Conservation (phyloP, 2,329 filamentous ascomycete species). For the Monosporascus ibericus region DNA sequence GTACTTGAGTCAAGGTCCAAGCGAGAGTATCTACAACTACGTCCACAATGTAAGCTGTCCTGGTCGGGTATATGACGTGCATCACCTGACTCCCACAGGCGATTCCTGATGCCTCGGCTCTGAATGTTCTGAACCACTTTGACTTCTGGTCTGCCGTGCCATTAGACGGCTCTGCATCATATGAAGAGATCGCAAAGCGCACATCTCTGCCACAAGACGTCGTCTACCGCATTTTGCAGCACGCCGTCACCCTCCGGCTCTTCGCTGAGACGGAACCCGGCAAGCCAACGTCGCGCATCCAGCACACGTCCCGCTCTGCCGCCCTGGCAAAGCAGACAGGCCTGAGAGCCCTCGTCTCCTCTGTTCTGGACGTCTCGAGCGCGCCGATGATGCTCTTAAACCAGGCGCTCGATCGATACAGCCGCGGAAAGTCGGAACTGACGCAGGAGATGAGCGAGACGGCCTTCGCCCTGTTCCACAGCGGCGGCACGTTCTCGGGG, state of each 20-base stretch:
- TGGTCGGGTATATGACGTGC: neutral
- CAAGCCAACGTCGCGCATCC: slow-evolving; percentile 19
- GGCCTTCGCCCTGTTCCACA: slow-evolving; percentile 30
- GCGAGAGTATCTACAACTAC: slow-evolving; percentile 43
- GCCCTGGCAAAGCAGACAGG: slow-evolving; percentile 27
- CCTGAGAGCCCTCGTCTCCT: slow-evolving; percentile 30
- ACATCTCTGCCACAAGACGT: slow-evolving; percentile 32
- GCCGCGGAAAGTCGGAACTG: slow-evolving; percentile 23
- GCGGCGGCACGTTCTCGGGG: slow-evolving; percentile 22
- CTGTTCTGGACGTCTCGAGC: slow-evolving; percentile 31
- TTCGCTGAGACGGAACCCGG: slow-evolving; percentile 26
- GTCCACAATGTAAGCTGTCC: slow-evolving; percentile 29
- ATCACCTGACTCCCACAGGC: slow-evolving; percentile 21
- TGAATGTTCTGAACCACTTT: slow-evolving; percentile 46
- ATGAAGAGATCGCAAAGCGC: slow-evolving; percentile 31
- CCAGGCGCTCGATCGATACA: slow-evolving; percentile 26
- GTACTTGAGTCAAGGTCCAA: slow-evolving; percentile 40
- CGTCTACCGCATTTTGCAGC: slow-evolving; percentile 31
- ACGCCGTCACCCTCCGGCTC: slow-evolving; percentile 32
- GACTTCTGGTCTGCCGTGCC: slow-evolving; percentile 47
- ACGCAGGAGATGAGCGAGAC: slow-evolving; percentile 29
- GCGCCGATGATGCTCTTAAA: slow-evolving; percentile 30
- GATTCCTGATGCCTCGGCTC: slow-evolving; percentile 36
- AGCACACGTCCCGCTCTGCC: slow-evolving; percentile 33
- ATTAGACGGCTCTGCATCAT: slow-evolving; percentile 37